phyloP scores from a whole-genome alignment of 2,329 filamentous ascomycete genomes.

The Diaporthe sp. region DNA sequence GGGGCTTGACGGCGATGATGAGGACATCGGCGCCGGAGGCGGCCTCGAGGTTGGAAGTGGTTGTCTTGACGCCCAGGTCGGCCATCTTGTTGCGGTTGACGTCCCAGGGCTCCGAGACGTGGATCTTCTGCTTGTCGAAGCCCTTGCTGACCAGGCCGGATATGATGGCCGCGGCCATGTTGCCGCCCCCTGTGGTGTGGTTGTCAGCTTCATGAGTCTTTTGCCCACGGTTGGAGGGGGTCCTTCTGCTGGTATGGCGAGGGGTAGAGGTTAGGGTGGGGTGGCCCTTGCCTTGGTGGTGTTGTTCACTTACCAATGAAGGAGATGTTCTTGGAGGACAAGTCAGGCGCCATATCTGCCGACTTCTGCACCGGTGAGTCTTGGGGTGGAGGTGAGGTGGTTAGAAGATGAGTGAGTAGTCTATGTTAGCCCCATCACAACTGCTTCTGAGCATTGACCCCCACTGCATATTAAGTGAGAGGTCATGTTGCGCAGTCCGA shows the following conservation, averaged over 20 bases:
- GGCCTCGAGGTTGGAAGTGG: conserved; percentile 61
- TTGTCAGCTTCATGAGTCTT: not conserved
- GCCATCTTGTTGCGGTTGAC: conserved; percentile 66
- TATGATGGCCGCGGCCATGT: conserved; percentile 68
- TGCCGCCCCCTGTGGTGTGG: conserved; percentile 58
- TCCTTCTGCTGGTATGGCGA: not conserved
- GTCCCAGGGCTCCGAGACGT: conserved; percentile 66
- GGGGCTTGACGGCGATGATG: conserved; percentile 66
- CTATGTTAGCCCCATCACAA: not conserved
- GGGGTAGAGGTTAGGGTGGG: not conserved
- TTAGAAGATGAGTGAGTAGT: not conserved
- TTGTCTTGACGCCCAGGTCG: conserved; percentile 61
- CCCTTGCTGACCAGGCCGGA: conserved; percentile 61
- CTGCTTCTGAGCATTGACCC: not conserved
- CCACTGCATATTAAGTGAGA: not conserved
- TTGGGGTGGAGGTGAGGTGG: not conserved
- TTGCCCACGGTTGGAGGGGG: not conserved
- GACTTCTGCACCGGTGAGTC: conserved; percentile 6
- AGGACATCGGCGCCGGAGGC: conserved; percentile 60
- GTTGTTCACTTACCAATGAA: conserved; percentile 38
- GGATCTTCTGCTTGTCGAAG: conserved; percentile 57
- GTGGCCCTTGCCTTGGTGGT: not conserved
- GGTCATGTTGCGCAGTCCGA: conserved; percentile 17
- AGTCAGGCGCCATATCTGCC: conserved; percentile 38
- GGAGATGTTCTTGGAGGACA: conserved; percentile 40